Conservation (phyloP, 495 filamentous ascomycete genomes). For the Bryoglossum gracile region DNA sequence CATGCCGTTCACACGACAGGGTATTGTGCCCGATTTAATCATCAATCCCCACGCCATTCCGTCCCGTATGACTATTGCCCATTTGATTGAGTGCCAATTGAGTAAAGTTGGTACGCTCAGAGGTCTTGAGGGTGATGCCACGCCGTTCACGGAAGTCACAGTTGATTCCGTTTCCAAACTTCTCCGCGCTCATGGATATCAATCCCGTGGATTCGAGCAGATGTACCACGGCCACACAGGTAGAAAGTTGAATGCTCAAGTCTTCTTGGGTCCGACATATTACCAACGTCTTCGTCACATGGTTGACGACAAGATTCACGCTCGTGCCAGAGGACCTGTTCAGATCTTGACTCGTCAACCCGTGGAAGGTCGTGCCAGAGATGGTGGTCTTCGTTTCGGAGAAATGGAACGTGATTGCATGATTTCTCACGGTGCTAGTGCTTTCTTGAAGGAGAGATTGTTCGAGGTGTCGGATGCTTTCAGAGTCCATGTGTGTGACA, state of each 20-base stretch:
- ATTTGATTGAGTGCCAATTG: slow-evolving; percentile 97
- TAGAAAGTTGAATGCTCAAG: slow-evolving; percentile 82
- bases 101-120: slow-evolving; percentile 88
- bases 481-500: slow-evolving; percentile 96
- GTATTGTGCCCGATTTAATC: slow-evolving; percentile 88
- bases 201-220: slow-evolving; percentile 93
- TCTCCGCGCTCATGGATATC: slow-evolving; percentile 88
- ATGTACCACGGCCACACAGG: slow-evolving; percentile 99
- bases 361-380: slow-evolving; percentile 95
- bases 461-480: slow-evolving; percentile 99
- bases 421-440: slow-evolving; percentile 95
- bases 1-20: slow-evolving; percentile 95
- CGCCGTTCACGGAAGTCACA: slow-evolving; percentile 96
- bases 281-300: slow-evolving; percentile 98
- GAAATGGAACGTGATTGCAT: slow-evolving; percentile 99
- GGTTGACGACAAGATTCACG: slow-evolving; percentile 99
- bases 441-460: slow-evolving; percentile 93
- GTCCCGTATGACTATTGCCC: slow-evolving; percentile 99
- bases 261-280: slow-evolving; percentile 97
- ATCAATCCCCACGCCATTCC: slow-evolving; percentile 99
- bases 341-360: slow-evolving; percentile 97
- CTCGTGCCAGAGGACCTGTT: slow-evolving; percentile 85
- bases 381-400: slow-evolving; percentile 97
- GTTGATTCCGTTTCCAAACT: slow-evolving; percentile 87
- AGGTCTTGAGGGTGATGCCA: slow-evolving; percentile 93